Evolutionary conservation across 2,329 filamentous ascomycete species (phyloP).

Genomic region (Fusarium sp.): DNA sequence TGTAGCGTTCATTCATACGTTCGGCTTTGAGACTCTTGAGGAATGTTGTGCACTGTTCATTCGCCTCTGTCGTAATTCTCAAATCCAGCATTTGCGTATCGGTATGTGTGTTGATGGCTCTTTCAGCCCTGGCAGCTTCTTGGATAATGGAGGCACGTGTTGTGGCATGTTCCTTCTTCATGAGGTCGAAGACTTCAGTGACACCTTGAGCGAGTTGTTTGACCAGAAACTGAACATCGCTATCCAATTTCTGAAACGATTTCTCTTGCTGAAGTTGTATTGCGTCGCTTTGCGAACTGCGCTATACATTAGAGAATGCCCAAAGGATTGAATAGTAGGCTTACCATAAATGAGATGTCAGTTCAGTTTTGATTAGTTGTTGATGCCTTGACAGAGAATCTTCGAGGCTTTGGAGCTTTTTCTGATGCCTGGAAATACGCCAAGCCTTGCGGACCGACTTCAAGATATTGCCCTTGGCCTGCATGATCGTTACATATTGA

Average conservation of each 20-base stretch:
- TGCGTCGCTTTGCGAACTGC: background rate
- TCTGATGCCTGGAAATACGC: fast-evolving
- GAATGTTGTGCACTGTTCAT: fast-evolving
- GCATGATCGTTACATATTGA: fast-evolving
- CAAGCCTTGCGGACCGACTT: fast-evolving
- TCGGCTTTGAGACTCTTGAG: background rate
- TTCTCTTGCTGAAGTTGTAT: fast-evolving
- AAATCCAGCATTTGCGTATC: fast-evolving
- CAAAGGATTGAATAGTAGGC: fast-evolving
- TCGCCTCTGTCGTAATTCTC: fast-evolving
- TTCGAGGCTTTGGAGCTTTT: fast-evolving
- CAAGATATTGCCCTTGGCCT: fast-evolving
- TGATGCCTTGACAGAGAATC: fast-evolving
- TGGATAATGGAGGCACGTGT: fast-evolving
- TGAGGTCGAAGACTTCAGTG: fast-evolving
- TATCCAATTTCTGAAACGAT: fast-evolving
- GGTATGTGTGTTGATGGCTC: fast-evolving
- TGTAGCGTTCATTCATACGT: fast-evolving
- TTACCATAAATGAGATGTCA: background rate
- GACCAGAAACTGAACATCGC: fast-evolving
- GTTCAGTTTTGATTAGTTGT: fast-evolving
- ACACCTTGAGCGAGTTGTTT: fast-evolving
- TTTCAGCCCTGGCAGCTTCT: fast-evolving
- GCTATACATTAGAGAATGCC: fast-evolving
- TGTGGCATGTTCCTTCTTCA: fast-evolving